These are phyloP conservation scores for Yamadazyma mexicana DNA, from an alignment of 1,139 yeast genomes.

Conservation along the genomic window DNA sequence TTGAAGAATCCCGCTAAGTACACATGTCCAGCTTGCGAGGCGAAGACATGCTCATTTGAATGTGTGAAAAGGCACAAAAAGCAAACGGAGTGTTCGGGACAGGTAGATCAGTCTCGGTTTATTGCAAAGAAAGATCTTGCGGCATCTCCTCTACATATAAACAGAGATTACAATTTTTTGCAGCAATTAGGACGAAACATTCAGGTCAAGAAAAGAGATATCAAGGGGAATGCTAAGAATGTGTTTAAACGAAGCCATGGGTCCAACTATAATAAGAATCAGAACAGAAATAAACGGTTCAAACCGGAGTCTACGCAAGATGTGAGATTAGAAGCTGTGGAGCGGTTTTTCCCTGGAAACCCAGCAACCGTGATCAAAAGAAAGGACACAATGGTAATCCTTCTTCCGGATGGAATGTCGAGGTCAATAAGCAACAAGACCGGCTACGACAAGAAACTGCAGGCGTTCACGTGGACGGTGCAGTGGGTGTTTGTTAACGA, in stretches of 20 bases:
- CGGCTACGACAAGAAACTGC: conserved; percentile 66
- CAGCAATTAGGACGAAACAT: conserved; percentile 59
- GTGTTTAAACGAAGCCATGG: conserved; percentile 32
- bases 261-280: conserved; percentile 11
- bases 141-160: conserved; percentile 44
- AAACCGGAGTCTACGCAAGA: conserved; percentile 21
- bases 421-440: conserved; percentile 67
- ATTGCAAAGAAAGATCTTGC: conserved; percentile 45
- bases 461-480: conserved; percentile 73
- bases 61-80: conserved; percentile 75
- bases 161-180: conserved; percentile 83
- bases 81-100: conserved; percentile 65
- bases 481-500: conserved; percentile 61
- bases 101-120: conserved; percentile 60
- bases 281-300: conserved; percentile 26
- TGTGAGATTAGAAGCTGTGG: conserved; percentile 24
- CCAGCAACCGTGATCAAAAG: conserved; percentile 31
- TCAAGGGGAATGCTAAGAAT: conserved; percentile 34
- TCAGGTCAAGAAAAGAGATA: conserved; percentile 52
- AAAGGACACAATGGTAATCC: conserved; percentile 39
- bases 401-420: conserved; percentile 76
- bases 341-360: conserved; percentile 22
- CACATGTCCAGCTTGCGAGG: conserved; percentile 80
- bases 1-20: conserved; percentile 52
- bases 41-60: conserved; percentile 64